Evolutionary conservation across 768 basidiomycete genomes (phyloP), one percentile per base, ranked within the genome.

Genomic region (Astraeus odoratus): DNA sequence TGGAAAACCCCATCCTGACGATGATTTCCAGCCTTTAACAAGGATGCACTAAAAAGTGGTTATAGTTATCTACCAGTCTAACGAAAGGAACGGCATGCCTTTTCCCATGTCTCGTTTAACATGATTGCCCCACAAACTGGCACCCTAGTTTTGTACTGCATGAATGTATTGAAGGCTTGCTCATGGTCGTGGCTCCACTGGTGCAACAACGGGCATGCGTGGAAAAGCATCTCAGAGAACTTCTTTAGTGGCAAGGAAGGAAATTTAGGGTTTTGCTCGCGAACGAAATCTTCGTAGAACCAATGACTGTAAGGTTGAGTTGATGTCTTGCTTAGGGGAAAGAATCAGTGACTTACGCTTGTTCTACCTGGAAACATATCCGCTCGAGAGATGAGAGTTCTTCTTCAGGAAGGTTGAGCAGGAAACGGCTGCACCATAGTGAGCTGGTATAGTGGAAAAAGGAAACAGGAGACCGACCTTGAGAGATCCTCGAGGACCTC

Each of bases 231-330:
- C 41, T 86, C 84, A 24, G 92, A 95, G 67, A 99, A 99, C 57
- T 81, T 84, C 71, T 94, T 92, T 55, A 98, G 80, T 15, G 84
- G 80, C 49, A 92, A 72, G 1, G 92, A 86, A 1, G 92, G 95
- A 34, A 97, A 81, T 47, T 80, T 78, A 8, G 84, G 82, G 46
- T 92, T 87, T 65, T 87, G 79, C 61, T 94, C 92, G 34, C 96
- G 87, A 51, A 98, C 82, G 56, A 96, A 98, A 64, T 99, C 96
- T 72, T 98, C 96, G 57, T 99, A 99, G 65, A 90, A 99, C 95
- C 95, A 99, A 63, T 97, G 95, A n/a, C 94, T 96, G 59, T 8
- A 35, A 49, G 51, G 52, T 52, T 38, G 50, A 47, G 45, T 40
- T 48, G 39, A 48, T 47, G 46, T 26, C 40, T 20, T 34, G 4